These are phyloP conservation scores for Thuidium tamariscinum DNA, from an alignment of 225 moss, liverwort and hornwort genomes.

Conservation along the genomic window DNA sequence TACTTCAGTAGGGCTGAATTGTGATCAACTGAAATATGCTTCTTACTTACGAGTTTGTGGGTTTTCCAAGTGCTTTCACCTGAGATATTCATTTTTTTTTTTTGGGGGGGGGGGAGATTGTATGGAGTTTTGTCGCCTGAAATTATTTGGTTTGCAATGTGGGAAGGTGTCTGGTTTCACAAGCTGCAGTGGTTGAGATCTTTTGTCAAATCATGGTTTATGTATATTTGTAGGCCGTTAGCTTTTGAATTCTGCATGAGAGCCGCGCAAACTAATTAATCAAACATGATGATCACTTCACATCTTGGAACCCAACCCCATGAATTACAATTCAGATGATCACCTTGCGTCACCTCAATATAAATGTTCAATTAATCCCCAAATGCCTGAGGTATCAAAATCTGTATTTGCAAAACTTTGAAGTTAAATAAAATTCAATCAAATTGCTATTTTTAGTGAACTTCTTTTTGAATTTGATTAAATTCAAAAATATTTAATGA, in stretches of 20 bases:
- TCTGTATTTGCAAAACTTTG: too few species aligned
- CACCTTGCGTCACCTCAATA: not conserved
- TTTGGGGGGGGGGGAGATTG: too few species aligned
- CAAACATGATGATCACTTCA: not conserved
- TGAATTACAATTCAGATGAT: not conserved
- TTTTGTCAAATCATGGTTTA: not conserved
- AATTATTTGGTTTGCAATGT: not conserved
- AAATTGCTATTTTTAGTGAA: too few species aligned
- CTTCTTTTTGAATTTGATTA: too few species aligned
- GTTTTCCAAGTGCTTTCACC: too few species aligned
- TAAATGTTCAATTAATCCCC: not conserved
- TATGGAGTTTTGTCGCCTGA: not conserved
- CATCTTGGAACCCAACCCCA: fast-evolving
- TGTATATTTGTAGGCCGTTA: not conserved
- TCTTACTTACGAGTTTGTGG: too few species aligned
- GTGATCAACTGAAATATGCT: too few species aligned
- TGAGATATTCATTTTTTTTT: too few species aligned
- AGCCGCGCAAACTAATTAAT: not conserved
- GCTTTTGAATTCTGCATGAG: not conserved
- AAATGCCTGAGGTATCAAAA: too few species aligned
- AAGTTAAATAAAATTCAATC: too few species aligned
- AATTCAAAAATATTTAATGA: too few species aligned
- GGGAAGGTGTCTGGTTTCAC: not conserved
- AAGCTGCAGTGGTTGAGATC: not conserved
- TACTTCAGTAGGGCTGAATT: too few species aligned